Conservation (phyloP, 805 yeast species). For the Starmerella sp. region DNA sequence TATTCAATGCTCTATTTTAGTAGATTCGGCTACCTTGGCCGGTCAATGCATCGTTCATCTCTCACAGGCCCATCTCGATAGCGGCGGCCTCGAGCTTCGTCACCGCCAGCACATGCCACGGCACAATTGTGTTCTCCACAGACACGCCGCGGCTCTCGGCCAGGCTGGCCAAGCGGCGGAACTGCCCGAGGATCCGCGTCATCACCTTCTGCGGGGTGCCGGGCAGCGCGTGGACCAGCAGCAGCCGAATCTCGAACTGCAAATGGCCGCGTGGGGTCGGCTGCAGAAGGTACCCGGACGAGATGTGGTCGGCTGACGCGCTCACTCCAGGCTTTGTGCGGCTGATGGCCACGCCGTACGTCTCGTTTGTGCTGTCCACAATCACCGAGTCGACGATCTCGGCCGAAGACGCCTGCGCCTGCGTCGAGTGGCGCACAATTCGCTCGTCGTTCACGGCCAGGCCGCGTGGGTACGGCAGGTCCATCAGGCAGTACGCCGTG, state of each 20-base stretch:
- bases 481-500: slow-evolving; percentile 8
- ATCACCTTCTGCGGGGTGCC: slow-evolving; percentile 20
- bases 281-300: slow-evolving; percentile 20
- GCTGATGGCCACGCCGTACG: slow-evolving; percentile 15
- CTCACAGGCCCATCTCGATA: slow-evolving; percentile 6
- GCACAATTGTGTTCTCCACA: slow-evolving; percentile 25
- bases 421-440: not conserved
- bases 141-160: slow-evolving; percentile 30
- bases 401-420: not conserved
- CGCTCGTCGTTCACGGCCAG: slow-evolving; percentile 2
- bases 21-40: too few species aligned
- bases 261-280: slow-evolving; percentile 9
- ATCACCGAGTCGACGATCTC: slow-evolving; percentile 6
- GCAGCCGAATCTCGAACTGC: slow-evolving; percentile 14
- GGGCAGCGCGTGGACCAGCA: slow-evolving; percentile 2
- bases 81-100: slow-evolving; percentile 17
- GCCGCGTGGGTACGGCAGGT: slow-evolving; percentile 18
- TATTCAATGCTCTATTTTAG: not conserved
- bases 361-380: slow-evolving; percentile 14
- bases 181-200: slow-evolving; percentile 30
- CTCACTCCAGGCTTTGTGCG: slow-evolving; percentile 12
- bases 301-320: slow-evolving; percentile 9
- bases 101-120: slow-evolving; percentile 31
- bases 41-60: too few species aligned
- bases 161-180: slow-evolving; percentile 29